phyloP scores from a whole-genome alignment of 2,329 filamentous ascomycete genomes.

The Fragosphaeria purpurea region DNA sequence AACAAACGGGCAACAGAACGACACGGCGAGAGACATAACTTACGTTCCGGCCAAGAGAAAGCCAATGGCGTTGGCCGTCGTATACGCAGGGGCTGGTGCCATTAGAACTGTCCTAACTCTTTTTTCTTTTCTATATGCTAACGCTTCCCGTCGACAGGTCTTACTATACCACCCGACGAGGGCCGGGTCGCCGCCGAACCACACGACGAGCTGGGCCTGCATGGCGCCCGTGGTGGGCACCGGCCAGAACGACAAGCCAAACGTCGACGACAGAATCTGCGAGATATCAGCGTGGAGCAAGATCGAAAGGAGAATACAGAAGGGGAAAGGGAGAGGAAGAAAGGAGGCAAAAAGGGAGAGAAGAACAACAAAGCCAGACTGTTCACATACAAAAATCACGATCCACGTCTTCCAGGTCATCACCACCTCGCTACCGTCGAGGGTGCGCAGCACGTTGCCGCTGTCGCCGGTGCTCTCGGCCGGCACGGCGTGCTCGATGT shows the following conservation, averaged over 20 bases:
- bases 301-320: too few species aligned
- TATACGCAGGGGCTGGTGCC: not conserved
- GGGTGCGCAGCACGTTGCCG: not conserved
- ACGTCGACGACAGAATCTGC: slow-evolving; percentile 3
- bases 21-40: not conserved
- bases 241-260: slow-evolving; percentile 4
- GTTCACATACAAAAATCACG: too few species aligned
- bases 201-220: not conserved
- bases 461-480: too few species aligned
- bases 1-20: not conserved
- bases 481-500: not conserved
- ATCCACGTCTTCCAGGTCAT: not conserved
- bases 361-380: too few species aligned
- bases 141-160: not conserved
- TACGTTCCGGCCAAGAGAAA: slow-evolving; percentile 3
- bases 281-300: not conserved
- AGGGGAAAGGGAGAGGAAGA: too few species aligned
- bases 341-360: too few species aligned
- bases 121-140: too few species aligned
- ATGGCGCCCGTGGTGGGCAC: slow-evolving; percentile 4
- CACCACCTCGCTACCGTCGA: slow-evolving; percentile 1
- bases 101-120: too few species aligned
- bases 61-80: slow-evolving; percentile 2
- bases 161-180: slow-evolving; percentile 2
- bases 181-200: slow-evolving; percentile 2